Evolutionary conservation across 345 rosid species (phyloP).

Genomic region (Citropsis articulata): DNA sequence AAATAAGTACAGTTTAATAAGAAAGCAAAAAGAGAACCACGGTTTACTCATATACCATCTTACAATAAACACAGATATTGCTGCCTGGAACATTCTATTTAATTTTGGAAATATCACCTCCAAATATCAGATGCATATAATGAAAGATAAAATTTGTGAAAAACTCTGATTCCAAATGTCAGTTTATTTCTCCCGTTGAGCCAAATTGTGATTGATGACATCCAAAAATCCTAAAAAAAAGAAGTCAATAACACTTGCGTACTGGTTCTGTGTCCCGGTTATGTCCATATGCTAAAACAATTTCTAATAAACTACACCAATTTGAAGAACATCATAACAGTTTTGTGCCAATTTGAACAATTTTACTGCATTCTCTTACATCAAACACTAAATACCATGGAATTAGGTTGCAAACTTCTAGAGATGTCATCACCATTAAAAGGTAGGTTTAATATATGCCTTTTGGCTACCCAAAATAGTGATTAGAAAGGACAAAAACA

Average conservation of each 20-base stretch:
- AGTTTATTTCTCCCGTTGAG: background rate
- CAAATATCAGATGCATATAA: background rate
- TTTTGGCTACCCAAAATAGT: background rate
- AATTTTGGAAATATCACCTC: background rate
- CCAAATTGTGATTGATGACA: background rate
- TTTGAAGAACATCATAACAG: background rate
- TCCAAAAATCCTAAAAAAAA: background rate
- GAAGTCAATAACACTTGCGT: background rate
- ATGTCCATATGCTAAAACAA: background rate
- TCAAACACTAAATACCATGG: background rate
- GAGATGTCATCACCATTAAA: background rate
- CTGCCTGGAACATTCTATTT: background rate
- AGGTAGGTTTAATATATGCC: background rate
- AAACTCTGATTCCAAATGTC: background rate
- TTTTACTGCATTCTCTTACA: background rate
- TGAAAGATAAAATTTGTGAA: background rate
- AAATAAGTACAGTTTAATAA: background rate
- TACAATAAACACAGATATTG: background rate
- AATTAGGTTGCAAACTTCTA: background rate
- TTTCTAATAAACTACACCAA: background rate
- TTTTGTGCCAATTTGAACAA: background rate
- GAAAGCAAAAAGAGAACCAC: background rate
- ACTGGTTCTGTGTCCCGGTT: background rate
- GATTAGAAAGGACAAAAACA: background rate
- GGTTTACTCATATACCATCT: background rate